Base-by-base conservation (phyloP, 495 filamentous ascomycete species). In the Aspergillus taichungensis region DNA sequence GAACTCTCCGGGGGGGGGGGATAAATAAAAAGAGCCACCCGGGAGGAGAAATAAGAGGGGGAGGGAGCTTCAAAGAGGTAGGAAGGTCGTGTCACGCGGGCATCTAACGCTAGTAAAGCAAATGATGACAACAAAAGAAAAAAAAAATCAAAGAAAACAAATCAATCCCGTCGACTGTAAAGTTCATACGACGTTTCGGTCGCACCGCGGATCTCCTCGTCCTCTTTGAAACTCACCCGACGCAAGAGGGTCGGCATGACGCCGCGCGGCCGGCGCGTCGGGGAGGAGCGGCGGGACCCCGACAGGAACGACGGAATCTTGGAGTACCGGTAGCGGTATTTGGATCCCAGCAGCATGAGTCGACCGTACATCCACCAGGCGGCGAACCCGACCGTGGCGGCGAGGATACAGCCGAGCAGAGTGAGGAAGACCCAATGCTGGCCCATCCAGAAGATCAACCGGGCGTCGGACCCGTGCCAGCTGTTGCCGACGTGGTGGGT, bases 371-470 rank as follows among this genome's bases (percentile, higher is more conserved):
- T 57, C 70, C 73, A 76, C 74, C 78, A 87, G 32, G 79, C 59
- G 43, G 62, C 61, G 34, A 75, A 66, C 24, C 79, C 74, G 8
- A 83, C 71, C 34, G 76, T 52, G 37, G 73, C 77, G 9, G 77
- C 80, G 27, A 84, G 49, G 27, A 73, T 43, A 52, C 85, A 84
- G 11, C 83, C 84, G 24, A 71, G 51, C 27, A 83, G 57, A 0
- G 85, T 88, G 24, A 89, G 67, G 46, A 87, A 64, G 42, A 86
- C 54, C 85, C 85, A 89, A 57, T 88, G 79, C 50, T 77, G 74
- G 9, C 77, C 78, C 79, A 89, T 85, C 69, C 85, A 90, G 62
- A 90, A 87, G 53, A 90, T 87, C 5, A 87, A 60, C 54, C 74
- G 69, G 7, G 86, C 85, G 53, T 90, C 85, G 46, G 74, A 78